A percentile compares a stretch with the other conserved stretches of the same genome.
phyloP scores from a whole-genome alignment of 257 asterid genomes.

The Lycium ferocissimum region DNA sequence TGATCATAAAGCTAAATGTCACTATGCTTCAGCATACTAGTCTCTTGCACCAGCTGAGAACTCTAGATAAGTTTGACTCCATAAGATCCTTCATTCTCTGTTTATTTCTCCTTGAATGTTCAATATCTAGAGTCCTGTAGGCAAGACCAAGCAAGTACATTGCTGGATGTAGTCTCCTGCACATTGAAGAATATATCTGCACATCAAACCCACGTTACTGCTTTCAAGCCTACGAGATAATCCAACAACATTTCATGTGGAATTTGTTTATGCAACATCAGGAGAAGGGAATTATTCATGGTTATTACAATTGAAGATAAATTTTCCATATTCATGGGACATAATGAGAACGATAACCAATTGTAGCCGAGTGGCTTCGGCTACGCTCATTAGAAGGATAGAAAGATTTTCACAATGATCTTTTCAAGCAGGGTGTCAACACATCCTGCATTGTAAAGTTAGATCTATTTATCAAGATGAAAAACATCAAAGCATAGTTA shows the following conservation, averaged over 20 bases:
- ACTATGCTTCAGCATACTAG: constrained; percentile 33
- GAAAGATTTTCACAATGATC: not conserved
- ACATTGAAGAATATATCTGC: constrained; percentile 33
- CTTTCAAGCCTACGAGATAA: constrained; percentile 18
- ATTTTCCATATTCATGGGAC: not conserved
- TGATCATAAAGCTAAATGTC: constrained; percentile 7
- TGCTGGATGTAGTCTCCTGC: constrained; percentile 98
- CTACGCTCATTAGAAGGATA: not conserved
- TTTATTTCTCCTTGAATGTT: constrained; percentile 61
- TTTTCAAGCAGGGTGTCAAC: constrained; percentile 12
- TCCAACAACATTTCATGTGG: not conserved
- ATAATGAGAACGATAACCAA: not conserved
- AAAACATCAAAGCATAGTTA: not conserved
- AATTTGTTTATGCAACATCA: not conserved
- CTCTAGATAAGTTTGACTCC: constrained; percentile 59
- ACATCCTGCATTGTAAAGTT: not conserved
- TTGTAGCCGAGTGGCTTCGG: not conserved
- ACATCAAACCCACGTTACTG: constrained; percentile 21
- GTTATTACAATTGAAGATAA: not conserved
- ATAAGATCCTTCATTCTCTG: constrained; percentile 62
- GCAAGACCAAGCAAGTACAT: constrained; percentile 87
- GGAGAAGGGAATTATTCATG: not conserved
- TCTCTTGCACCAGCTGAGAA: constrained; percentile 67
- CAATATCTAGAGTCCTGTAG: constrained; percentile 92
- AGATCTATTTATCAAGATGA: not conserved